Base-by-base conservation (phyloP, 225 moss, liverwort and hornwort genomes). In the Lunularia cruciata region DNA sequence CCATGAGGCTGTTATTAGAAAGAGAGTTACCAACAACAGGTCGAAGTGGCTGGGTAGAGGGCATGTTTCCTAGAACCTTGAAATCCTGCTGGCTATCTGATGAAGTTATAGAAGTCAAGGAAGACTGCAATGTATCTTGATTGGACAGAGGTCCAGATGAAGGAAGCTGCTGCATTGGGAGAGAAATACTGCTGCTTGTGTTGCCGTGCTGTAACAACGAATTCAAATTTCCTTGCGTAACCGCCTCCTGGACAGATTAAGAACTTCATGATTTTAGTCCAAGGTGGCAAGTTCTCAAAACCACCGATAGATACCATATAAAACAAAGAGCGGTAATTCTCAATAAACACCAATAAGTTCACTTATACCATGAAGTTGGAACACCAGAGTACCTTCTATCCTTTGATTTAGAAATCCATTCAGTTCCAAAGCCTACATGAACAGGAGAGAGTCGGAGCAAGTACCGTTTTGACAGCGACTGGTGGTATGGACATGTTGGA, bases 121-220 rank as follows among this genome's bases (percentile, higher is more conserved):
- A 79, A 38, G 83, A 79, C 65, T 89, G 94, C 42, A 87, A 64
- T 22, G 84, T 76, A 58, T 95, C 94, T 72, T 86, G 85, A 69
- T 68, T 81, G 49, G 94, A 74, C 55, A 86, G 58, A 51, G 66
- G 38, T n/a, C 85, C 85, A 73, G 91, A 82, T 36, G 84, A 75
- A 19, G 89, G 48, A 47, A 83, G 73, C 37, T 84, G 87, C 64
- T 90, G 80, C 85, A 87, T 81, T 78, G 87, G 91, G 31, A 87
- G 80, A 53, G 86, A 69, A 51, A 77, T 78, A 64, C n/a, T 52
- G 39, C 73, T 73, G 48, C 73, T 57, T 40, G 69, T 65, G 48
- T 76, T 88, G 78, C 20, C 81, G 72, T 67, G 67, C 48, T 91
- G 94, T 79, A 88, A 42, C 74, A 95, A 80, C 5, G 94, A 88